phyloP scores from a whole-genome alignment of 331 rosid species.

The Malus hybrid region DNA sequence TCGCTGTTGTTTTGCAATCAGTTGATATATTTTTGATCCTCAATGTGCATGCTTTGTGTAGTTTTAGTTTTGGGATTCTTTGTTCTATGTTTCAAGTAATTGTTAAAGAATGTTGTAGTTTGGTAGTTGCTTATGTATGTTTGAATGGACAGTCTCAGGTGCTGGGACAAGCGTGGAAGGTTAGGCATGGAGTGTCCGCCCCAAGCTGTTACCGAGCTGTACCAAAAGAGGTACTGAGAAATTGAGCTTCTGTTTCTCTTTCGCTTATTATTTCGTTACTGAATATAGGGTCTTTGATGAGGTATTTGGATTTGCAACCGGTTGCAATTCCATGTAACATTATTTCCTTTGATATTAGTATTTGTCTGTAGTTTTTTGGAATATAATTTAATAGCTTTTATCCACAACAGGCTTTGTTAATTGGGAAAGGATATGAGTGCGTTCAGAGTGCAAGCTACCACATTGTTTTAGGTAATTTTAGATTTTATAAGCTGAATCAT shows the following conservation, averaged over 20 bases:
- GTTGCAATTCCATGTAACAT: too few species aligned
- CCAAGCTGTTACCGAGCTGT: constrained; percentile 4
- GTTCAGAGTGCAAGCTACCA: constrained; percentile 26
- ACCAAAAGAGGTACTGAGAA: constrained; percentile 10
- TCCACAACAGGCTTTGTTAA: constrained; percentile 11
- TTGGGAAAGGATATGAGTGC: constrained; percentile 12
- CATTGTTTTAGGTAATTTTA: constrained; percentile 11
- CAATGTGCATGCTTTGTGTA: background rate
- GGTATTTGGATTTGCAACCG: background rate
- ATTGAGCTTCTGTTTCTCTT: background rate
- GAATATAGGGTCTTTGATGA: background rate
- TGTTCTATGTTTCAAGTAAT: background rate
- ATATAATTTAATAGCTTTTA: background rate
- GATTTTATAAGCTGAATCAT: background rate
- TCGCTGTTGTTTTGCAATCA: background rate
- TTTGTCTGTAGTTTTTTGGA: background rate
- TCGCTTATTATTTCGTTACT: background rate
- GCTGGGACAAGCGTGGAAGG: constrained; percentile 25
- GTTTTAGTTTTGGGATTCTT: background rate
- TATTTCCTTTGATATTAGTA: too few species aligned
- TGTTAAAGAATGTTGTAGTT: background rate
- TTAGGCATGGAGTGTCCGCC: constrained; percentile 1
- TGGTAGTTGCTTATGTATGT: background rate
- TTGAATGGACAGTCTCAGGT: constrained; percentile 16
- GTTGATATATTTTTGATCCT: background rate